Evolutionary conservation across 2,329 filamentous ascomycete species (phyloP), one percentile per base, ranked within the genome.

Genomic region (Pseudocercospora ulei): DNA sequence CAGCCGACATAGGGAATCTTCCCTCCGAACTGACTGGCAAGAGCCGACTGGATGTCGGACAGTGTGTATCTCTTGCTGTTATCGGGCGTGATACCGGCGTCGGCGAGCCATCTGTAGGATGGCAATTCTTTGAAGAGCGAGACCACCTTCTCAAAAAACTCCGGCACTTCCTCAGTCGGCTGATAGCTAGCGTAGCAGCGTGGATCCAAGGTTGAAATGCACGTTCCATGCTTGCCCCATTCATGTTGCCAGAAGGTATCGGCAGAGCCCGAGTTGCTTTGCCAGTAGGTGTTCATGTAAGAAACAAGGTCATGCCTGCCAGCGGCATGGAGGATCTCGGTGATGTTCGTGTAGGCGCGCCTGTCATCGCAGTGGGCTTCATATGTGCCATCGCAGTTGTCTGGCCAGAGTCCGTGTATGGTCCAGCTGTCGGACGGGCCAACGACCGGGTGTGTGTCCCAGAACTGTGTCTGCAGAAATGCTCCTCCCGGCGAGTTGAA

Each of bases 401-500:
- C 66, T 3, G 66, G 66, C 65, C 64, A 62, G 5, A 85, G 66
- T 1, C 80, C 80, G 55, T 85, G 81, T 25, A 84, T 71, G 1
- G 79, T 84, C 80, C 80, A 87, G 4, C 74, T 77, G 55, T 83
- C 72, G 34, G 61, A 62, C 2, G 81, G 80, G 0, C 82, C 80
- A 3, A 75, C 71, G 1, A 70, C 64, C 1, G 79, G 79, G 41
- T 71, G 57, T 0, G 75, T 72, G 54, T 86, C 80, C 81, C 81
- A 86, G 62, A 86, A 85, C 52, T 86, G 81, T 2, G 82, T 85
- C 59, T 76, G 73, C 3, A 85, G 68, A 28, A 86, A 63, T 46
- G 82, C 73, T 5, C 82, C 82, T 3, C 79, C 76, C 0, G 80
- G 80, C 13, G 73, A 68, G 54, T 81, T 81, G 65, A 84, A 81